Base-by-base conservation (phyloP, 1,284 basidiomycete species). In the Apiotrichum porosum region DNA sequence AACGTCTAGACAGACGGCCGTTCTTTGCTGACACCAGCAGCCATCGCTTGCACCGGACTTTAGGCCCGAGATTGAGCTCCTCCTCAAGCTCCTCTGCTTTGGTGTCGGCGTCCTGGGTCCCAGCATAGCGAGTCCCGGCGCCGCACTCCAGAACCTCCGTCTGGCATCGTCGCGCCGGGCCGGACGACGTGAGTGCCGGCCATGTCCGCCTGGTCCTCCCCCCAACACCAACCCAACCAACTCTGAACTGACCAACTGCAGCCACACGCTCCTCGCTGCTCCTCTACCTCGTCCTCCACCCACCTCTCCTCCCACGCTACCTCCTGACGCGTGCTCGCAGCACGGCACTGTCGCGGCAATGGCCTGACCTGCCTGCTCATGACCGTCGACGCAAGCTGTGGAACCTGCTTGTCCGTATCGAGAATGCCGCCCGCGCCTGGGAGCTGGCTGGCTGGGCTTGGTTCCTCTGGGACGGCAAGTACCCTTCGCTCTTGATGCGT, bases 391-490 rank as follows among this genome's bases (percentile, higher is more conserved):
- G 88, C 24, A 83, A 82, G 57, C 77, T 81, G 26, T 97, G 91
- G 91, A 81, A 81, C 42, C 49, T 80, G 2, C 73, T 95, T 15
- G 80, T 80, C 14, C 77, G 79, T 12, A 58, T 84, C 1, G 91
- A 97, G 75, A 83, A 71, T 34, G 80, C 48, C 53, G 79, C 31
- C 76, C 88, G 71, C 71, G 79, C 48, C 49, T 82, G 56, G 35
- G 80, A 82, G 33, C 75, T 95, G 9, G 58, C 80, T 14, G 93
- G 87, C 60, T 95, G 97, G 63, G 67, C 86, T 8, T 77, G 80
- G 12, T 98, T 98, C 61, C 70, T 98, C 18, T 86, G 84, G 78
- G 82, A 91, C 67, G 91, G 93, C 53, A 81, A 89, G 63, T 93
- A 91, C 68, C 85, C 94, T 0, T 88, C 89, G 6, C 71, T 94